Conservation (phyloP, 2,329 filamentous ascomycete genomes). For the Herpomyces periplanetae region DNA sequence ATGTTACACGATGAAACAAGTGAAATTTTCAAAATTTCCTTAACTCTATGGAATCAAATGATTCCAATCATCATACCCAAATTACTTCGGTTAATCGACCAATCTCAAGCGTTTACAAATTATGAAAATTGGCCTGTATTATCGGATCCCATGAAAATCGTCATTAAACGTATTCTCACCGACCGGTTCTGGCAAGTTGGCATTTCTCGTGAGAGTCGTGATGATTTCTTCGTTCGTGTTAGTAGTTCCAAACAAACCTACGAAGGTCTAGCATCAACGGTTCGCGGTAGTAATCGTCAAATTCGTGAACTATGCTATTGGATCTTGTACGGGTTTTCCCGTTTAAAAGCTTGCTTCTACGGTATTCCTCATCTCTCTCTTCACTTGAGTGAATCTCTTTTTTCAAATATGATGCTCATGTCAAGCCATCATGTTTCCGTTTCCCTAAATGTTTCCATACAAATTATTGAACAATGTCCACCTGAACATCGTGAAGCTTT, state of each 20-base stretch:
- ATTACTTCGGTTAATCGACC: conserved; percentile 43
- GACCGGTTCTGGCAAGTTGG: conserved; percentile 96
- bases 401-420: conserved; percentile 37
- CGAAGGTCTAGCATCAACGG: conserved; percentile 71
- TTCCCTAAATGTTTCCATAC: conserved; percentile 52
- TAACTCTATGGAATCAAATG: conserved; percentile 42
- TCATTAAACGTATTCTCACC: conserved; percentile 47
- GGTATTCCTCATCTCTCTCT: conserved; percentile 46
- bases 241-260: conserved; percentile 55
- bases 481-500: conserved; percentile 35
- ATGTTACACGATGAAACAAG: conserved; percentile 38
- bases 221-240: conserved; percentile 79
- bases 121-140: conserved; percentile 41
- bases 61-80: conserved; percentile 52
- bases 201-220: conserved; percentile 74
- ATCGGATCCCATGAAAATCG: conserved; percentile 28
- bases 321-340: conserved; percentile 68
- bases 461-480: conserved; percentile 69
- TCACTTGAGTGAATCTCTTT: conserved; percentile 45
- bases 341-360: conserved; percentile 56
- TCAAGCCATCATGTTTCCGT: conserved; percentile 79
- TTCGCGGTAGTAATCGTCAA: conserved; percentile 52
- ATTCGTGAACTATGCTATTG: conserved; percentile 79
- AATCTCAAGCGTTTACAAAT: conserved; percentile 71
- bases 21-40: conserved; percentile 30